These are phyloP conservation scores for Starmerella vaccinii DNA, from an alignment of 805 yeast species.

Conservation along the genomic window DNA sequence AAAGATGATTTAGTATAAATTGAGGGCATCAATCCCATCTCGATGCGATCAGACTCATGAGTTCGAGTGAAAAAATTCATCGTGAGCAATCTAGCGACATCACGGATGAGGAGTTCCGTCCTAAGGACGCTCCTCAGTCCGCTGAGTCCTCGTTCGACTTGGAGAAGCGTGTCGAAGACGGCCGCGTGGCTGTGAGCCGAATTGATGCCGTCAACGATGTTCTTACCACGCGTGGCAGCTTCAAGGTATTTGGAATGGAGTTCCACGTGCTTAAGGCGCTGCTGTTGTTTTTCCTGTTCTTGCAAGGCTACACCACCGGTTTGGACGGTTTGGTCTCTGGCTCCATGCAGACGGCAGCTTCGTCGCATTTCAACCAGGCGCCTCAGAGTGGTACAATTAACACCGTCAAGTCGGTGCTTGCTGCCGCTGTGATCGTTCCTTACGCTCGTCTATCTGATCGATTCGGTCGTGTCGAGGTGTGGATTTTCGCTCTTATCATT, in stretches of 20 bases:
- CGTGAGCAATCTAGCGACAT: not conserved
- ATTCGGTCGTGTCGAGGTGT: constrained; percentile 50
- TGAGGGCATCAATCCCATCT: not conserved
- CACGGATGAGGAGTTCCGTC: not conserved
- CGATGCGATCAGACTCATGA: not conserved
- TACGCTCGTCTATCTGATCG: constrained; percentile 55
- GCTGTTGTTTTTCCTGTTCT: constrained; percentile 41
- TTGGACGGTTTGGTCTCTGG: constrained; percentile 51
- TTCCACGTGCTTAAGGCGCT: constrained; percentile 18
- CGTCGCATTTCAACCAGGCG: constrained; percentile 44
- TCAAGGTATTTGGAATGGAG: not conserved
- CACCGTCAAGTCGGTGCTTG: constrained; percentile 45
- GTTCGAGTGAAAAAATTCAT: not conserved
- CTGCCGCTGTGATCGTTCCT: constrained; percentile 56
- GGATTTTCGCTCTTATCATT: constrained; percentile 41
- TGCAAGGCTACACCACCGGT: constrained; percentile 50
- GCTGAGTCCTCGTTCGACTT: not conserved
- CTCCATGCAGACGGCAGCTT: constrained; percentile 47
- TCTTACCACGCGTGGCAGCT: not conserved
- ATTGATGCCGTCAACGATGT: constrained; percentile 12
- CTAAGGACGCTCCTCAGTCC: not conserved
- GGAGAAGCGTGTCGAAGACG: constrained; percentile 1
- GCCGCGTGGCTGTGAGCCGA: constrained; percentile 13
- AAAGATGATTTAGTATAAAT: not conserved
- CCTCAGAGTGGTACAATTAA: constrained; percentile 50